phyloP scores from a whole-genome alignment of 441 rosid genomes.

The Dalechampia spathulata region DNA sequence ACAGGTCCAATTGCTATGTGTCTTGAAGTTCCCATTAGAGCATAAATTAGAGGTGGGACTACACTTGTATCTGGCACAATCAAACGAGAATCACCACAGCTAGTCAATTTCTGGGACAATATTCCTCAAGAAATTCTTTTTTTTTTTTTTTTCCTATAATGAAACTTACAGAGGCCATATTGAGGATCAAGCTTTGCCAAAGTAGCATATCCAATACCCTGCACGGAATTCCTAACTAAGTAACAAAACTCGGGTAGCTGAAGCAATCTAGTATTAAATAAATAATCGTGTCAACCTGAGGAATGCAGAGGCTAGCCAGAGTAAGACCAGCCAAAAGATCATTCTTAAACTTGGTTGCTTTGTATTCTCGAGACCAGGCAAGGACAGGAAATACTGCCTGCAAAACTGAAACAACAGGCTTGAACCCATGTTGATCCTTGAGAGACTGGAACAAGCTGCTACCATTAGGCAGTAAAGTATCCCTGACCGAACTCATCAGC shows the following conservation, averaged over 20 bases:
- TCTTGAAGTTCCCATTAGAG: conserved; percentile 87
- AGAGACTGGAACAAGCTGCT: conserved; percentile 22
- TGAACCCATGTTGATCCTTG: conserved; percentile 23
- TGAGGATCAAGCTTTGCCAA: conserved; percentile 92
- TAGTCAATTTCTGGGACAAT: neutral
- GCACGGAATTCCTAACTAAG: conserved; percentile 4
- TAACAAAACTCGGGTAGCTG: too few species aligned
- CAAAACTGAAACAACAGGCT: conserved; percentile 30
- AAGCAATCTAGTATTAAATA: too few species aligned
- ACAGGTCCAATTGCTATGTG: conserved; percentile 92
- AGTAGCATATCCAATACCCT: conserved; percentile 94
- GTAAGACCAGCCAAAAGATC: conserved; percentile 87
- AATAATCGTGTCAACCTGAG: conserved; percentile 46
- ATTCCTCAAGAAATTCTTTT: conserved; percentile 1
- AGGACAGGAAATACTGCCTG: conserved; percentile 59
- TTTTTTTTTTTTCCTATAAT: too few species aligned
- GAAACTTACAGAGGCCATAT: conserved; percentile 78
- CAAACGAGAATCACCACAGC: neutral
- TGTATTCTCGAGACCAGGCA: conserved; percentile 55
- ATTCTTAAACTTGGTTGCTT: conserved; percentile 46
- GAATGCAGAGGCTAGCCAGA: conserved; percentile 96
- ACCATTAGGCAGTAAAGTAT: conserved; percentile 26
- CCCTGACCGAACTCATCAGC: conserved; percentile 25
- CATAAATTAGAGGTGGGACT: conserved; percentile 78
- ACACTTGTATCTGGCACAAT: conserved; percentile 62